Conservation (phyloP, 805 yeast genomes). For the Candida oleophila region DNA sequence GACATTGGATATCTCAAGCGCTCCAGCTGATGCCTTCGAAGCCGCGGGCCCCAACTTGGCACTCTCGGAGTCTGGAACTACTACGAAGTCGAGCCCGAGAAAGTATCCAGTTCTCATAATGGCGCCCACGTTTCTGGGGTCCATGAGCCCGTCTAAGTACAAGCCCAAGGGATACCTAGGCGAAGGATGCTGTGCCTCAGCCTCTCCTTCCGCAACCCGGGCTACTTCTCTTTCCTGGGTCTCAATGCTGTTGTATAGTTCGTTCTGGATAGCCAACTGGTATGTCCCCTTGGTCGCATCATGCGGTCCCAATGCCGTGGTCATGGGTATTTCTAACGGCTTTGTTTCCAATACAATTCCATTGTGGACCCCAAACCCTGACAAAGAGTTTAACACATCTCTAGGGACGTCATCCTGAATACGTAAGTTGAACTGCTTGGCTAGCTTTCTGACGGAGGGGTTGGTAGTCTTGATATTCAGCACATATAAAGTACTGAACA, state of each 20-base stretch:
- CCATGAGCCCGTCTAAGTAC: constrained; percentile 75
- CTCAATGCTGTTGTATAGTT: constrained; percentile 13
- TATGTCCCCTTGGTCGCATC: constrained; percentile 13
- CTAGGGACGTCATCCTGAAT: constrained; percentile 36
- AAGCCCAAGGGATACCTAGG: constrained; percentile 59
- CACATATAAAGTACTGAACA: constrained; percentile 50
- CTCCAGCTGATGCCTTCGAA: constrained; percentile 81
- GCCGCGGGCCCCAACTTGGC: constrained; percentile 78
- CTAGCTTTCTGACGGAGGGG: constrained; percentile 45
- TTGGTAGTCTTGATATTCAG: constrained; percentile 38
- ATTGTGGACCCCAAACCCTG: constrained; percentile 75
- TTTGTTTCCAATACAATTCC: constrained; percentile 73
- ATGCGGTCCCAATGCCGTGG: constrained; percentile 25
- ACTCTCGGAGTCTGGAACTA: constrained; percentile 65
- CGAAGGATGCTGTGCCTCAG: not conserved
- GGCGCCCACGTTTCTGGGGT: constrained; percentile 88
- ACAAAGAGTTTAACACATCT: constrained; percentile 57
- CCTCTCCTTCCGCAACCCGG: constrained; percentile 11
- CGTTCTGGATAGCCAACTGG: constrained; percentile 16
- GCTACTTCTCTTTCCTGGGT: constrained; percentile 14
- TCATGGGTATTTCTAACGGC: constrained; percentile 40
- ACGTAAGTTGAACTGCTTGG: constrained; percentile 42
- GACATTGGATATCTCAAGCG: constrained; percentile 70
- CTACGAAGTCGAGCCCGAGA: constrained; percentile 79
- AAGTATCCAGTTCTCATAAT: constrained; percentile 76